A percentile compares a stretch with the other conserved stretches of the same genome.
These are phyloP conservation scores for Phytophthora sansomeana DNA, from an alignment of 352 stramenopile species.

Conservation along the genomic window DNA sequence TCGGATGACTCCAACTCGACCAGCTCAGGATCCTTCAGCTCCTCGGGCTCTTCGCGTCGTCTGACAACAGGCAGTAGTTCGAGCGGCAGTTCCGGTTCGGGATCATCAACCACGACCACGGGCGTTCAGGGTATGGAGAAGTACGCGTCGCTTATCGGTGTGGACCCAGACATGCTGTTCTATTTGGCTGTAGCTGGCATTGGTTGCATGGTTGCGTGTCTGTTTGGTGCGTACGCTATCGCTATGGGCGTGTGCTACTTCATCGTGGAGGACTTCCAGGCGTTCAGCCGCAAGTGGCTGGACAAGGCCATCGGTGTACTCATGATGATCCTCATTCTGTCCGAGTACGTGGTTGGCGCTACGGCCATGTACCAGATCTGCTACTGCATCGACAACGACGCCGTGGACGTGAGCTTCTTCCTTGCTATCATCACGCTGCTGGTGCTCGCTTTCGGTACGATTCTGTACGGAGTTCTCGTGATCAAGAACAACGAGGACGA, in stretches of 20 bases:
- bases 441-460: conserved; percentile 78
- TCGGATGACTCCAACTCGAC: conserved; percentile 27
- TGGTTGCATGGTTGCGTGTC: conserved; percentile 47
- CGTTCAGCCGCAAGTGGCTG: conserved; percentile 75
- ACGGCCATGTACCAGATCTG: conserved; percentile 90
- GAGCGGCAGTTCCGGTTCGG: conserved; percentile 38
- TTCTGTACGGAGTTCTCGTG: conserved; percentile 79
- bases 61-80: conserved; percentile 32
- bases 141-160: conserved; percentile 77
- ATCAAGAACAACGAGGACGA: conserved; percentile 84
- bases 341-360: conserved; percentile 84
- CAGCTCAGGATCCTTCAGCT: conserved; percentile 8
- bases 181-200: conserved; percentile 81
- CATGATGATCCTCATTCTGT: conserved; percentile 88
- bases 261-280: conserved; percentile 60
- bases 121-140: conserved; percentile 79
- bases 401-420: conserved; percentile 66
- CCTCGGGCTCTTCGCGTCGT: conserved; percentile 33
- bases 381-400: conserved; percentile 73
- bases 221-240: conserved; percentile 60
- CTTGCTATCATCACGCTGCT: conserved; percentile 73
- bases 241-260: conserved; percentile 57
- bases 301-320: conserved; percentile 82
- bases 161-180: conserved; percentile 83
- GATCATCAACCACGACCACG: conserved; percentile 30